phyloP scores from a whole-genome alignment of 176 grass and related monocot species.

The Phragmites australis region DNA sequence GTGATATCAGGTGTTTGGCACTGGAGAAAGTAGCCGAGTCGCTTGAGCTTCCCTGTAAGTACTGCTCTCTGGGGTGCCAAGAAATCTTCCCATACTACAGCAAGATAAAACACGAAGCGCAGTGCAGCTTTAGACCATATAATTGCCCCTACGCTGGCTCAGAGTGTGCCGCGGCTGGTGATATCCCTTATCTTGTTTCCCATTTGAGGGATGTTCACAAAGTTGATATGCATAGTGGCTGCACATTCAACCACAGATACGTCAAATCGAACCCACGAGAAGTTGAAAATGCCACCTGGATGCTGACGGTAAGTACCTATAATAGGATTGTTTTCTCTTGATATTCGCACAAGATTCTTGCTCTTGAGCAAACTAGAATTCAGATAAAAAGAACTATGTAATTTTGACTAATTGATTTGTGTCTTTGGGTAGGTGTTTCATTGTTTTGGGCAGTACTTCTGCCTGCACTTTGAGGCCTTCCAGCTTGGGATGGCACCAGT shows the following conservation, averaged over 20 bases:
- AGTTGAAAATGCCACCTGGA: conserved; percentile 92
- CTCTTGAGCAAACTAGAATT: background rate
- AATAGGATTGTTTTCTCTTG: background rate
- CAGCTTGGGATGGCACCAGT: conserved; percentile 84
- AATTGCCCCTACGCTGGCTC: conserved; percentile 85
- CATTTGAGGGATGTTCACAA: conserved; percentile 92
- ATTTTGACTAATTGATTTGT: conserved; percentile 8
- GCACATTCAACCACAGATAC: conserved; percentile 96
- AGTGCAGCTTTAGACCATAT: conserved; percentile 77
- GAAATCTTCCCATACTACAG: conserved; percentile 89
- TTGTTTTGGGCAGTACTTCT: conserved; percentile 91
- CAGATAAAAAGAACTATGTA: background rate
- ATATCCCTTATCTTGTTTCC: conserved; percentile 74
- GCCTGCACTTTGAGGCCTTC: conserved; percentile 90
- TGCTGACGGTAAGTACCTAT: conserved; percentile 66
- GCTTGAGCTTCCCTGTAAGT: conserved; percentile 87
- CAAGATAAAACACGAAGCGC: conserved; percentile 81
- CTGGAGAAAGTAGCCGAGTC: conserved; percentile 96
- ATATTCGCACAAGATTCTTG: background rate
- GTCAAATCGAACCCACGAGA: conserved; percentile 76
- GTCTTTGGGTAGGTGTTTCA: conserved; percentile 67
- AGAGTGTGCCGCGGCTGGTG: conserved; percentile 62
- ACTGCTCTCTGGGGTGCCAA: conserved; percentile 67
- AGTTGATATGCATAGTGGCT: conserved; percentile 83
- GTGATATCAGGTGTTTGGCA: conserved; percentile 91